phyloP scores from a whole-genome alignment of 257 asterid genomes.

The Plantago ovata region DNA sequence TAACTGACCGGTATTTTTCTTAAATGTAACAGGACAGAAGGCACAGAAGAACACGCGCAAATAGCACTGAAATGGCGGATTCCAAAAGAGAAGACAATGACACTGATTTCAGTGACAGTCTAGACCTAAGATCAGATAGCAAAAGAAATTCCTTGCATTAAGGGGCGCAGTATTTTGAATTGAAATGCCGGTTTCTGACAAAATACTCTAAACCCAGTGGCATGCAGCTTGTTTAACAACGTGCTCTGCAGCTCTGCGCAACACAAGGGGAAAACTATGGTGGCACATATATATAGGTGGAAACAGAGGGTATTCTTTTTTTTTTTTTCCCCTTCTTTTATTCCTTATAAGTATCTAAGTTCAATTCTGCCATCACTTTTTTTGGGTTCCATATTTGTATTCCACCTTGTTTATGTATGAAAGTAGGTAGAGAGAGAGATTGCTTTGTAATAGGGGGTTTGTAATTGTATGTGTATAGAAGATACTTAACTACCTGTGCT shows the following conservation, averaged over 20 bases:
- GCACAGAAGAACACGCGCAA: conserved; percentile 64
- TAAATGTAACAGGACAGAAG: conserved; percentile 64
- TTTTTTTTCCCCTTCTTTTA: neutral
- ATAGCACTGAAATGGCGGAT: conserved; percentile 62
- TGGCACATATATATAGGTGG: conserved; percentile 17
- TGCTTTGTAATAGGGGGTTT: conserved; percentile 10
- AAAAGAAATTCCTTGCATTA: conserved; percentile 23
- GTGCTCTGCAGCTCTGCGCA: conserved; percentile 11
- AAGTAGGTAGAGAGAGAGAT: conserved; percentile 27
- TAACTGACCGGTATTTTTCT: conserved; percentile 1
- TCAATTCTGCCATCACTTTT: neutral
- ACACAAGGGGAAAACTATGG: neutral
- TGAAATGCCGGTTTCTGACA: conserved; percentile 9
- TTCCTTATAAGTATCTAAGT: conserved; percentile 10
- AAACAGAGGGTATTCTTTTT: conserved; percentile 13
- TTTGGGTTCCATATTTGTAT: conserved; percentile 4
- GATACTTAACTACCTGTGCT: no score
- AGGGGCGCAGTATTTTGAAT: neutral
- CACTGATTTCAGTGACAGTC: conserved; percentile 77
- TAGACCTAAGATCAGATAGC: conserved; percentile 46
- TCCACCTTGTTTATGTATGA: conserved; percentile 23
- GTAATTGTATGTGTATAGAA: no score
- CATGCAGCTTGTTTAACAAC: conserved; percentile 11
- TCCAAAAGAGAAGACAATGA: conserved; percentile 52
- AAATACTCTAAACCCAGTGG: conserved; percentile 1